A percentile compares a stretch with the other conserved stretches of the same genome.
These are phyloP conservation scores for Colletotrichum tropicicola DNA, from an alignment of 2,329 filamentous ascomycete species.

Conservation along the genomic window DNA sequence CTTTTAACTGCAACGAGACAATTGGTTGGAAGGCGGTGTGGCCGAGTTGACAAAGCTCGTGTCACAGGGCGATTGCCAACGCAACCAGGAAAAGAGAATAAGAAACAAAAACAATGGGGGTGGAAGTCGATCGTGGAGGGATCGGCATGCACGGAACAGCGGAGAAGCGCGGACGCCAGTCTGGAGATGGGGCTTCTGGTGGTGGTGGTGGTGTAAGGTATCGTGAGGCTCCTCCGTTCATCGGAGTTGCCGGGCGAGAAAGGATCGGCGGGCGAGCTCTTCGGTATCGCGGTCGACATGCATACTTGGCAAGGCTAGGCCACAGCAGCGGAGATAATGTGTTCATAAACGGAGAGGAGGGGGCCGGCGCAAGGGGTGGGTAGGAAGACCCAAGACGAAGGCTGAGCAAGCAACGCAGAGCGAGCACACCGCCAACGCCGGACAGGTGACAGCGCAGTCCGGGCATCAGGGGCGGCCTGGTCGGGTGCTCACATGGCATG, in stretches of 20 bases:
- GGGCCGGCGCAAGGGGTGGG: not conserved
- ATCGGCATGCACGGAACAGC: slow-evolving; percentile 24
- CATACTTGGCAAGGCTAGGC: slow-evolving; percentile 25
- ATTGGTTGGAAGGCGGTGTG: slow-evolving; percentile 4
- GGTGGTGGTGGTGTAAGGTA: not conserved
- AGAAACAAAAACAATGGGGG: not conserved
- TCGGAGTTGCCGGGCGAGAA: slow-evolving; percentile 20
- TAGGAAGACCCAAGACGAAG: not conserved
- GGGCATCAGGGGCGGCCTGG: slow-evolving; percentile 1
- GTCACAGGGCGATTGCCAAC: not conserved
- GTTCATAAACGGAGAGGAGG: not conserved
- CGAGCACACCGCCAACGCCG: slow-evolving; percentile 15
- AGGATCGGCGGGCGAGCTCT: slow-evolving; percentile 16
- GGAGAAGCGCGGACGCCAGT: not conserved
- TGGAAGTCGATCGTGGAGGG: slow-evolving; percentile 9
- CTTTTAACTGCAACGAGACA: not conserved
- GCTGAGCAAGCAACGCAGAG: not conserved
- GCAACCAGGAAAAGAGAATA: not conserved
- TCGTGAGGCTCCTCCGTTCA: slow-evolving; percentile 26
- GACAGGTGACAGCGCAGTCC: slow-evolving; percentile 1
- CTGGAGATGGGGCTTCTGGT: not conserved
- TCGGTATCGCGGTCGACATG: slow-evolving; percentile 14
- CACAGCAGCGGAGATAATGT: slow-evolving; percentile 1
- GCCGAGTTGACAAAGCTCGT: not conserved
- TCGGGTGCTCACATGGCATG: slow-evolving; percentile 4